phyloP scores from a whole-genome alignment of 2,329 filamentous ascomycete genomes.

The Alternaria solani region DNA sequence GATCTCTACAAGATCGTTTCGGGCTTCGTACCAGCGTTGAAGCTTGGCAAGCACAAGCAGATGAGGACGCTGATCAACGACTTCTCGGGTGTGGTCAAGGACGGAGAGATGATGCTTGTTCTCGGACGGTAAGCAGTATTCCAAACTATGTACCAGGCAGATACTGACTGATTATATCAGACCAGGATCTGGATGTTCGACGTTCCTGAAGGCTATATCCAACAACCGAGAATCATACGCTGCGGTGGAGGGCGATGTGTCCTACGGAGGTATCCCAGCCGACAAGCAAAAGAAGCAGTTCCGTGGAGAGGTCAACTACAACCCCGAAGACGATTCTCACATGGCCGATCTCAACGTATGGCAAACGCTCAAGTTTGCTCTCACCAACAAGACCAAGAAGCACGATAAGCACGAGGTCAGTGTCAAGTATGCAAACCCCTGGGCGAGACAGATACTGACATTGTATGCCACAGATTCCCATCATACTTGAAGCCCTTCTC shows the following conservation, averaged over 20 bases:
- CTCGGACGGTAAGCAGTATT: slow-evolving; percentile 61
- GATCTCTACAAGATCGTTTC: slow-evolving; percentile 74
- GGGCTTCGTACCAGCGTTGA: slow-evolving; percentile 62
- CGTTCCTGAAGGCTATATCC: slow-evolving; percentile 77
- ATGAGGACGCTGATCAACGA: slow-evolving; percentile 68
- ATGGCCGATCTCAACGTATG: slow-evolving; percentile 78
- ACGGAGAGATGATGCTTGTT: slow-evolving; percentile 76
- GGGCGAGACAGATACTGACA: background rate
- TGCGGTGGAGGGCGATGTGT: slow-evolving; percentile 72
- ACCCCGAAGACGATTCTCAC: slow-evolving; percentile 78
- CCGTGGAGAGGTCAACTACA: slow-evolving; percentile 80
- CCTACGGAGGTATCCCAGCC: slow-evolving; percentile 75
- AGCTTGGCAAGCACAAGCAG: slow-evolving; percentile 58
- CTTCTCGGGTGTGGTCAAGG: slow-evolving; percentile 72
- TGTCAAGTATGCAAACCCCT: background rate
- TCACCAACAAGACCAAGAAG: slow-evolving; percentile 78
- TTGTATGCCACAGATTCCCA: slow-evolving; percentile 59
- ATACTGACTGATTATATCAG: background rate
- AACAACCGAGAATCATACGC: slow-evolving; percentile 74
- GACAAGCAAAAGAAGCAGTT: slow-evolving; percentile 73
- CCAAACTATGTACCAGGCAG: background rate
- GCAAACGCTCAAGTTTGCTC: slow-evolving; percentile 78
- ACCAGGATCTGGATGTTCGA: slow-evolving; percentile 77
- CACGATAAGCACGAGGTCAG: slow-evolving; percentile 62
- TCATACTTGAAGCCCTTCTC: slow-evolving; percentile 74